Percentiles rank a stretch among this genome's conserved stretches.
These are phyloP conservation scores for Beauveria scarabaeidicola DNA, from an alignment of 2,329 filamentous ascomycete genomes.

Conservation along the genomic window DNA sequence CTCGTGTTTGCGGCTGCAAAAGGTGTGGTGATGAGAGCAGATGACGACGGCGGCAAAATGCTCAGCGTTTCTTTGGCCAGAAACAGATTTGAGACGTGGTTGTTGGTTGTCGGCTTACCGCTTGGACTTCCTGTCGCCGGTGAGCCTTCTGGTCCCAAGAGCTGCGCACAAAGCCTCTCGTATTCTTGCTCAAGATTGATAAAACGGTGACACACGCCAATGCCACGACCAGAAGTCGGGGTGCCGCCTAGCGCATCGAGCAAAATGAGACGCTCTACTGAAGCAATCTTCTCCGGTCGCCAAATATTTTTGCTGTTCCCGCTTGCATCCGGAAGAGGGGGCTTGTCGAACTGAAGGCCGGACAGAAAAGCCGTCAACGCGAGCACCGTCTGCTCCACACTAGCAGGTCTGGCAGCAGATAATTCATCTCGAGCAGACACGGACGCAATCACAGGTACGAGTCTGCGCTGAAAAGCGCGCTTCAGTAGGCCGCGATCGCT, in stretches of 20 bases:
- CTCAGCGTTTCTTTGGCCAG: conserved; percentile 62
- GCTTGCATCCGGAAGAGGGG: conserved; percentile 1
- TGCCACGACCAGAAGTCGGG: conserved; percentile 45
- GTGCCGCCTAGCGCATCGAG: conserved; percentile 82
- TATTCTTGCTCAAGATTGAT: conserved; percentile 93
- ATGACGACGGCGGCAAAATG: conserved; percentile 74
- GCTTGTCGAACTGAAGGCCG: conserved; percentile 45
- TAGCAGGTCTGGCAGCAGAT: conserved; percentile 29
- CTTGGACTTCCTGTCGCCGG: conserved; percentile 24
- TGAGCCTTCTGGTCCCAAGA: conserved; percentile 31
- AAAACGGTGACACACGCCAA: conserved; percentile 44
- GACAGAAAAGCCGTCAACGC: conserved; percentile 70
- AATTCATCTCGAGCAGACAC: conserved; percentile 35
- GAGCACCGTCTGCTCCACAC: conserved; percentile 57
- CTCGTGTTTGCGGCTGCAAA: conserved; percentile 58
- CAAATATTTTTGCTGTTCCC: not conserved
- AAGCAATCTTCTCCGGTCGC: conserved; percentile 39
- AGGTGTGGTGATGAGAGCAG: conserved; percentile 82
- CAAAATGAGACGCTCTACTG: conserved; percentile 78
- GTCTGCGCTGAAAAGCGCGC: conserved; percentile 23
- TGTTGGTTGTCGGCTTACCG: conserved; percentile 22
- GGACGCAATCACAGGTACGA: conserved; percentile 32
- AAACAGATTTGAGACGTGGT: conserved; percentile 62
- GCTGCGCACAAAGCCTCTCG: conserved; percentile 53
- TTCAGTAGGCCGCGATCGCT: conserved; percentile 25